A percentile compares a stretch with the other conserved stretches of the same genome.
Conservation (phyloP, 345 rosid species). For the Lepidium africanum region DNA sequence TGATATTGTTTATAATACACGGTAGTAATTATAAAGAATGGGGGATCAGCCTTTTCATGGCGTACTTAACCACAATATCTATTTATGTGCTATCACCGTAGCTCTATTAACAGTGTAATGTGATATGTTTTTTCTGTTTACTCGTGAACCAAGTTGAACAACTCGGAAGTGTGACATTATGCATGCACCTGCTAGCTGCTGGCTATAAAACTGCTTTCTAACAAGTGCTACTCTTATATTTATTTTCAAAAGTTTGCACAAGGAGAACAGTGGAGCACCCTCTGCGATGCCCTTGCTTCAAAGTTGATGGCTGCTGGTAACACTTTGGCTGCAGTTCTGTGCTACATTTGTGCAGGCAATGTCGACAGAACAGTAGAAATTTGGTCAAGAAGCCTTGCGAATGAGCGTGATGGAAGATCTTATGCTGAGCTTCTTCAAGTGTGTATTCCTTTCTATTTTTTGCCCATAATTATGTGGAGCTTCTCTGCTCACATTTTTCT, state of each 20-base stretch:
- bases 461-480: background rate
- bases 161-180: background rate
- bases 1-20: background rate
- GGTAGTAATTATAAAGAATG: background rate
- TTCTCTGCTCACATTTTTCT: slow-evolving; percentile 8
- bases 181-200: background rate
- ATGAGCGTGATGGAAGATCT: slow-evolving; percentile 60
- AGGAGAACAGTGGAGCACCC: slow-evolving; percentile 77
- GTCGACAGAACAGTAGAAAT: slow-evolving; percentile 98
- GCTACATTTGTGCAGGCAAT: slow-evolving; percentile 95
- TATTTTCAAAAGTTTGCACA: slow-evolving; percentile 64
- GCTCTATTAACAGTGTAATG: background rate
- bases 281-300: slow-evolving; percentile 80
- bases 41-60: background rate
- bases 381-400: slow-evolving; percentile 81
- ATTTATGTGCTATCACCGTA: background rate
- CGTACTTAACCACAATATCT: background rate
- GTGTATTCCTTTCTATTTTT: slow-evolving; percentile 23
- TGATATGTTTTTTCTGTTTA: background rate
- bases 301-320: slow-evolving; percentile 69
- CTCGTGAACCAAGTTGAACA: background rate
- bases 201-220: background rate
- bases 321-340: slow-evolving; percentile 86
- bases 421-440: slow-evolving; percentile 96
- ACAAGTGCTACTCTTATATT: slow-evolving; percentile 10